Base-by-base conservation (phyloP, 1,284 basidiomycete genomes). In the Cryptococcus sp. region DNA sequence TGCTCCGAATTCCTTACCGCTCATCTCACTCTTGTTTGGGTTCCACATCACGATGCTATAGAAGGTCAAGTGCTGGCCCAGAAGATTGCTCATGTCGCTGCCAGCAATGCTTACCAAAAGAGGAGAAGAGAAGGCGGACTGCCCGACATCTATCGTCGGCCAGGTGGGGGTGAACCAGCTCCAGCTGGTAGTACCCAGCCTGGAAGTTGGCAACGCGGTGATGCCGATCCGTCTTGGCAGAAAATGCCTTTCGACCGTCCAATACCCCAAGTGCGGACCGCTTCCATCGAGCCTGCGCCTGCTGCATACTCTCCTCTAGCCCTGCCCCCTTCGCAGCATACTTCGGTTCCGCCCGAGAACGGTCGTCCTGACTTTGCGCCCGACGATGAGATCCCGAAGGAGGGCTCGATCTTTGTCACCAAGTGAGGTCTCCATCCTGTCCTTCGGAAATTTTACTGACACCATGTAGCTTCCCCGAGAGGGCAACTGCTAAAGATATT, bases 191-290 rank as follows among this genome's bases (percentile, higher is more conserved):
- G 72, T 52, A 56, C 62, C 0, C 61, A 65, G 32, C 52, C 62
- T 28, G 72, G 72, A 2, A 53, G 66, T 2, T 74, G 72, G 72
- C 72, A 74, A 54, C 55, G 61, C n/a, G 72, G 72, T 5, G 68
- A 72, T 46, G 64, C 72, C 9, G 70, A 74, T 41, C 72, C 70
- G 4, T 63, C 64, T 1, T 56, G 59, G 25, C 60, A 54, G 44
- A 70, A 71, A 45, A 32, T 59, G 14, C 63, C 65, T 0, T 72
- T 67, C 40, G 59, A 66, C 28, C 51, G 67, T 21, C 69, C 70
- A 2, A 54, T 51, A 44, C 63, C 64, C 4, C 45, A 46, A 1
- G 46, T 52, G 1, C 18, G 25, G 4, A 42, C 51, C 9, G 40
- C 45, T 24, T 16, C 31, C 18, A 31, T 36, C n/a, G n/a, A 49